Base-by-base conservation (phyloP, 495 filamentous ascomycete species). In the Penicillium flavigenum region DNA sequence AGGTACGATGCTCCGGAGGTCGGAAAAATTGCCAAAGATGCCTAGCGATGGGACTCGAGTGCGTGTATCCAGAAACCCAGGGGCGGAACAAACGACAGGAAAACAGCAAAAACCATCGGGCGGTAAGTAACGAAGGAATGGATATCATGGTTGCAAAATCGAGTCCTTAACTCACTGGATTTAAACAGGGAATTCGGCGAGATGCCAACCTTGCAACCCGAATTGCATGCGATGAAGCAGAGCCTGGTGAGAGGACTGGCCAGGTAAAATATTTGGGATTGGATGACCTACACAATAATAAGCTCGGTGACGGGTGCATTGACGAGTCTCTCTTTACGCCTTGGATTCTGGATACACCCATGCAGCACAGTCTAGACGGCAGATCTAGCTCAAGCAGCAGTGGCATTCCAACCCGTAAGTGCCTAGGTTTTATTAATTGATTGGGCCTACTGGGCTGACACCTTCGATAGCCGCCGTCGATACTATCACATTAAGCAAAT, bases 21-120 rank as follows among this genome's bases (percentile, higher is more conserved):
- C 14, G 43, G 9, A 20, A 46, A 46, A 9, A 17, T 10, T 46
- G 43, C 43, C 43, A 46, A 46, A 46, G 43, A 46, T 46, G 43
- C 43, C 9, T 46, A 3, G 43, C 43, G 43, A 46, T 46, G 17
- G 43, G 43, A 19, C 43, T 46, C 43, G n/a, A 46, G 10, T 46
- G 43, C 43, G 9, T 46, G 19, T 46, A 46, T 22, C 43, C 43
- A 46, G n/a, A 46, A 46, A 46, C 10, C 19, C 43, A 46, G 43
- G 43, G 43, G 2, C 2, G 43, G 43, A 17, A 46, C 43, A 46
- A 46, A 46, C 43, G 43, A 46, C 43, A 46, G 43, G 43, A 46
- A 46, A 46, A 20, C 2, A 20, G 9, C n/a, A 46, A 46, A 46
- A 46, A 17, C 43, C 43, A 20, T 46, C 43, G 43, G 9, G 17